Evolutionary conservation across 108 stramenopile species (phyloP), one percentile per base, ranked within the genome.

Genomic region (Conticribra weissflogii): DNA sequence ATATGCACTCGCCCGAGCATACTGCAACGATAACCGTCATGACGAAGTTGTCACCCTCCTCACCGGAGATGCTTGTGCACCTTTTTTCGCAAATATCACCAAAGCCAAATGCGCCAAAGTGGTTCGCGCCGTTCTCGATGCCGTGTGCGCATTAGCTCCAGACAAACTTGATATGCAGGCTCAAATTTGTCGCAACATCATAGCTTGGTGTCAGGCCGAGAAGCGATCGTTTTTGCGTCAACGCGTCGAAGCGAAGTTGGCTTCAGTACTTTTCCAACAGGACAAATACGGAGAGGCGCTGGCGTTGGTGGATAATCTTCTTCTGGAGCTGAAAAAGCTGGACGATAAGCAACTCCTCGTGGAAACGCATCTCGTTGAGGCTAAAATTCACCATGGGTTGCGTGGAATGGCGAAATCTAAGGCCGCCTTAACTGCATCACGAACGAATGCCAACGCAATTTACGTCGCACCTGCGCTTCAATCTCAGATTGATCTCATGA

Each of bases 91-190:
- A 8, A 74, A 78, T 36, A 78, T 98, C 51, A 97, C 97, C 72
- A 98, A 98, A 86, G 98, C 99, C 44, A 97, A 97, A 71, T 94
- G 92, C 30, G 99, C 99, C 71, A 98, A 99, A 86, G 95, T 99
- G 15, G 97, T 95, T 16, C 86, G 94, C n/a, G 85, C 87, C 53
- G 87, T 99, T n/a, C 79, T 99, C 21, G 98, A 99, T 52, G 88
- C 96, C 63, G 97, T 98, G 16, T 93, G 92, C 59, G 63, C 69
- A 49, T 81, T 96, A 55, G 87, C 89, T 9, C 97, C 98, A 5
- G 79, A 88, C 29, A 83, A 91, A 17, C 68, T 93, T 19, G 92
- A 90, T 28, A 88, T 97, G 88, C 93, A 94, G 68, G 81, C 78
- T 23, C 72, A 90, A 54, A 88, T 99, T 9, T 98, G 97, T 68